Base-by-base conservation (phyloP, 345 rosid genomes). In the Psidium guajava region DNA sequence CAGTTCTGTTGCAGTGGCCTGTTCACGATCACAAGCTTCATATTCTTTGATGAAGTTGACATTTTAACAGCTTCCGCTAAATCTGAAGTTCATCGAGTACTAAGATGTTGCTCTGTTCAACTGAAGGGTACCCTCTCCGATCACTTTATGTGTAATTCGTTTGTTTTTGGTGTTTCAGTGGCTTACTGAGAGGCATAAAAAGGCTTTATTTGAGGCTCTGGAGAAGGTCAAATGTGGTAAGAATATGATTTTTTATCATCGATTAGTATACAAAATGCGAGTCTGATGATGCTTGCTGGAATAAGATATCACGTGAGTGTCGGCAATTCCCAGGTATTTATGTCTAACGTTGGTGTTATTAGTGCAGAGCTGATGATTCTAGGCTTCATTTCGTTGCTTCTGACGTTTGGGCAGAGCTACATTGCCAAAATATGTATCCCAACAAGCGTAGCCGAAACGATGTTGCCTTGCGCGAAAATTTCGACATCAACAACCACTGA, bases 311-410 rank as follows among this genome's bases (percentile, higher is more conserved):
- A 20, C 1, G 40, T 54, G 84, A 82, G 58, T 32, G 28, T 82
- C 24, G 18, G 9, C 54, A 24, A 82, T 52, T 24, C n/a, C 47
- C 21, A 32, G 49, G 58, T 56, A 27, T 54, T 54, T 32, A 28
- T 54, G 52, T 36, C 44, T 74, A 53, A 61, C 52, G 36, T 57
- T 53, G 56, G 49, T 54, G 56, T 11, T 18, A 6, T 69, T 52
- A 36, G n/a, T 94, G 93, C 94, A 98, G 99, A 96, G 90, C 87
- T 98, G 90, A 98, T 96, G 99, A 85, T 98, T 90, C 89, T 96
- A 58, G 99, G 99, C 59, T 98, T 98, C 91, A 94, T 98, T 87
- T 98, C 99, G 9, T 90, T 98, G 88, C 93, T 98, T 82, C 91
- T 96, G 84, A 94, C 96, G 69, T 96, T 98, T 88, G 91, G 95